Evolutionary conservation across 768 basidiomycete genomes (phyloP), one percentile per base, ranked within the genome.

Genomic region (Fomitopsis pulvina): DNA sequence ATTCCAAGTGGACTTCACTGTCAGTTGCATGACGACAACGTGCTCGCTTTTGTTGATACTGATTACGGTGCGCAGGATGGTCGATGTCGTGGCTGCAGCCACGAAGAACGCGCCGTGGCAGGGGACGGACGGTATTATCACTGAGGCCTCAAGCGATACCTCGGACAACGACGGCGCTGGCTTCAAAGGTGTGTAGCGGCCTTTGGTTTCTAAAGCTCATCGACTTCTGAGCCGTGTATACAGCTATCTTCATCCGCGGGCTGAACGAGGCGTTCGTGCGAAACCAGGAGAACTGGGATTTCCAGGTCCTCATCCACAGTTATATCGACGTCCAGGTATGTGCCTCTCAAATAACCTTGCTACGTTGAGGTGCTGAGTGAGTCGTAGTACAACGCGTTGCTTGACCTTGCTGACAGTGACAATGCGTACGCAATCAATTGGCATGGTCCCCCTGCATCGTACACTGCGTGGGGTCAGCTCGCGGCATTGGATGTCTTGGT

Each of bases 281-380:
- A 43, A 74, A 66, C 48, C 55, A 65, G 34, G 56, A 59, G 7
- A 69, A 78, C 53, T 58, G 53, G 6, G 60, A 64, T 24, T 64
- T 79, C 22, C 61, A 61, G 28, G 70, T 64, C 30, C 59, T 78
- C 41, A 63, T 79, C 42, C 72, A 68, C 48, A 75, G 76, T 51
- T 79, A 78, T 50, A 62, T 72, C 41, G 70, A 78, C 38, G 78
- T 78, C 21, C 77, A 79, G 71, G 76, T 72, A 16, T 37, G 34
- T 18, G 14, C 18, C 7, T 37, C 18, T 37, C 7, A 16, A 37
- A 12, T 16, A 14, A 16, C 34, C 18, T 6, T 18, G 14, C 34
- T 25, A 25, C 21, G 21, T 20, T 45, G 22, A 20, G 41, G 7
- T 16, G 43, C 20, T 21, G 11, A 48, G 18, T 28, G n/a, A n/a